Conservation (phyloP, 1,284 basidiomycete genomes). For the Ceratobasidium sp. region DNA sequence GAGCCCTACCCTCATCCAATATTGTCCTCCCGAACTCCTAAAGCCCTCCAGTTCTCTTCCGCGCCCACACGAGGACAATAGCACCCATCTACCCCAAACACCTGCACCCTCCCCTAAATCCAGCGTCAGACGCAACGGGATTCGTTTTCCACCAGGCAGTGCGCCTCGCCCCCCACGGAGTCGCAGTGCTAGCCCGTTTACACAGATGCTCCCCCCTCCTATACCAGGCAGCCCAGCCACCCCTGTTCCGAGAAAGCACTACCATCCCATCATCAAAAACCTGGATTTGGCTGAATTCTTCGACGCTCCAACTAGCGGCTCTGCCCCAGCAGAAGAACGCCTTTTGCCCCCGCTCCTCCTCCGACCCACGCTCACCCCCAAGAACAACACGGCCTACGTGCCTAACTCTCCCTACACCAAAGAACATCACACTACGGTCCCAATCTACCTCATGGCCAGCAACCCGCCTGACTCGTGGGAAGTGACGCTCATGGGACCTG, state of each 20-base stretch:
- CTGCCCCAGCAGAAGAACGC: not conserved
- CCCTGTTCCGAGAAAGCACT: slow-evolving; percentile 14
- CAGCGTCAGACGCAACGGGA: not conserved
- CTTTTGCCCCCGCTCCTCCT: not conserved
- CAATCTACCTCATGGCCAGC: not conserved
- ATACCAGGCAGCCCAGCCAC: slow-evolving; percentile 19
- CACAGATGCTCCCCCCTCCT: slow-evolving; percentile 34
- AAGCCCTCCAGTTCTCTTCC: slow-evolving; percentile 17
- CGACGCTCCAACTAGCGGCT: not conserved
- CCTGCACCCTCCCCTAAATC: not conserved
- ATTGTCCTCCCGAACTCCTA: slow-evolving; percentile 15
- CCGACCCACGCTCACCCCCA: not conserved
- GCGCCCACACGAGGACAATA: slow-evolving; percentile 12
- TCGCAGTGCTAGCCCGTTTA: slow-evolving; percentile 32
- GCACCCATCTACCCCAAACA: slow-evolving; percentile 5
- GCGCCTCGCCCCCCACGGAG: slow-evolving; percentile 23
- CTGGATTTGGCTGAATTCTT: not conserved
- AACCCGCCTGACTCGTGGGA: slow-evolving; percentile 9
- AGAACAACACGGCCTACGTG: not conserved
- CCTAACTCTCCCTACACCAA: not conserved
- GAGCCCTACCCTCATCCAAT: slow-evolving; percentile 19
- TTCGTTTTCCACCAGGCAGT: slow-evolving; percentile 22
- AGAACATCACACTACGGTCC: not conserved
- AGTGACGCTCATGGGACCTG: slow-evolving; percentile 20
- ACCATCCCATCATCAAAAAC: slow-evolving; percentile 9